Base-by-base conservation (phyloP, 75 land plant species). In the Cunninghamia lanceolata region DNA sequence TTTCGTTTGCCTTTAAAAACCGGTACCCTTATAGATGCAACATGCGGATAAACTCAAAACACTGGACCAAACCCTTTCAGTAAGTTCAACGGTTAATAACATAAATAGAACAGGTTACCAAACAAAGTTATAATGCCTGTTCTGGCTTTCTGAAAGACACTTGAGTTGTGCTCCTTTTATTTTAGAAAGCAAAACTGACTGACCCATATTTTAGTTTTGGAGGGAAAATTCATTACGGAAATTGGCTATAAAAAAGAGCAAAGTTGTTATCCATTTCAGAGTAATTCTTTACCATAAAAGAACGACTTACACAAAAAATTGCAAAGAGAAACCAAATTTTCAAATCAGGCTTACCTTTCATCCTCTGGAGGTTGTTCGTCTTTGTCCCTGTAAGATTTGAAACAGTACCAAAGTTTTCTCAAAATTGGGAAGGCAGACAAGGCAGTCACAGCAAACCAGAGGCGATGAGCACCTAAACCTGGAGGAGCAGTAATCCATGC, bases 381-480 rank as follows among this genome's bases (percentile, higher is more conserved):
- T 38, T 84, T 83, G 54, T 28, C 54, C 66, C 50, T 83, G 66
- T 21, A 52, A 30, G 68, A 76, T 43, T 86, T 84, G 70, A 92
- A 92, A 59, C 86, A 87, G 16, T 82, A 86, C 96, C 98, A 95
- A 25, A 92, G 83, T 63, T 89, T 88, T 71, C 94, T 89, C 83
- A 88, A 85, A 73, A 96, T 86, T 0, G 96, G 91, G 84, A 91
- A 94, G 19, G 98, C 98, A 9, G 99, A 94, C 36, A 96, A 87
- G 13, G 99, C 96, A 11, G 98, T 97, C 85, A 97, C 88, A 4
- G 99, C 99, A 52, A 97, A 83, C 98, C 98, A 97, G 47, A 96
- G 89, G 9, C 99, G 91, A 28, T 95, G 91, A 17, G 95, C 98
- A 4, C 98, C 99, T 50, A 97, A 89, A 1, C 99, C 99, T 17